Evolutionary conservation across 2,329 filamentous ascomycete species (phyloP).

Genomic region (Davidsoniella neocaledoniae): DNA sequence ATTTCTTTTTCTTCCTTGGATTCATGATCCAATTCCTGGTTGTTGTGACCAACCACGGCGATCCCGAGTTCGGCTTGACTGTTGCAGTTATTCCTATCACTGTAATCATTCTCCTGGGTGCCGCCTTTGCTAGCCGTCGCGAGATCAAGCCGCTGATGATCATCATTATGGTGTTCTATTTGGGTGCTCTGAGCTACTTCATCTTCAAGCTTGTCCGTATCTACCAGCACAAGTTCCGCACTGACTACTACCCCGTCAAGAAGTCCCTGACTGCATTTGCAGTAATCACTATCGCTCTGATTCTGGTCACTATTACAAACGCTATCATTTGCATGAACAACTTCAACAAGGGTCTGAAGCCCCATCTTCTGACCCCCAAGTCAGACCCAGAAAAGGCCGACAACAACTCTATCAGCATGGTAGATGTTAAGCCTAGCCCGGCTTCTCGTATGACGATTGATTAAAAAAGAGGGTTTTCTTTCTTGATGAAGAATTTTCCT

Average conservation of each 20-base stretch:
- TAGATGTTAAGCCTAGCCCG: constrained; percentile 38
- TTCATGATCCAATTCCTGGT: constrained; percentile 98
- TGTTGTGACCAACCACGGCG: constrained; percentile 54
- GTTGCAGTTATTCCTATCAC: constrained; percentile 82
- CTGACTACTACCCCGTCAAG: constrained; percentile 59
- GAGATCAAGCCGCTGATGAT: constrained; percentile 71
- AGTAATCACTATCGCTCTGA: constrained; percentile 75
- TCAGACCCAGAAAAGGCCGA: constrained; percentile 38
- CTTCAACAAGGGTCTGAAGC: constrained; percentile 79
- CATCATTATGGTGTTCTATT: constrained; percentile 65
- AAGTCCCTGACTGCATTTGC: constrained; percentile 86
- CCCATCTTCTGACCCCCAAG: constrained; percentile 49
- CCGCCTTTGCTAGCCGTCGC: constrained; percentile 63
- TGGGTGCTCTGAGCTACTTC: constrained; percentile 84
- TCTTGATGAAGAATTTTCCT: background rate
- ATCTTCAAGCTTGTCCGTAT: constrained; percentile 96
- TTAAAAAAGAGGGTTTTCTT: constrained; percentile 19
- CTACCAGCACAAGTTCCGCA: constrained; percentile 48
- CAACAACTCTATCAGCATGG: constrained; percentile 36
- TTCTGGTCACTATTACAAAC: constrained; percentile 75
- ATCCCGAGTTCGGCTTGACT: constrained; percentile 70
- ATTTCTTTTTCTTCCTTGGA: constrained; percentile 99
- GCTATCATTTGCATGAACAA: constrained; percentile 78
- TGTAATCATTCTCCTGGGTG: constrained; percentile 69
- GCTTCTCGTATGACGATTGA: constrained; percentile 46